A percentile compares a stretch with the other conserved stretches of the same genome.
phyloP scores from a whole-genome alignment of 2,329 filamentous ascomycete genomes.

The Aspergillus jensenii region DNA sequence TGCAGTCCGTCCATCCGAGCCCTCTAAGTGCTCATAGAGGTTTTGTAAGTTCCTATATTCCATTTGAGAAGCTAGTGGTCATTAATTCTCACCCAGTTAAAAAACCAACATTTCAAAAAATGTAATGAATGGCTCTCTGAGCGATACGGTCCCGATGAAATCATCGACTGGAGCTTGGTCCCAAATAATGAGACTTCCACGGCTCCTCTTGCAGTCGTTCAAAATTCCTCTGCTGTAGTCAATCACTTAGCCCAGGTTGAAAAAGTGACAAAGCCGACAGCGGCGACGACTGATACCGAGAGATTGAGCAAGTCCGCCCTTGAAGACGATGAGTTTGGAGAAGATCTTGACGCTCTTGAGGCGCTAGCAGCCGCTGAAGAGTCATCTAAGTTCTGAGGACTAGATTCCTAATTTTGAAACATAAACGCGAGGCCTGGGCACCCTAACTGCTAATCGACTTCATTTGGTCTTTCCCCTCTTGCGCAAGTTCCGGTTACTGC shows the following conservation, averaged over 20 bases:
- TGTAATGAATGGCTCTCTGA: conserved; percentile 67
- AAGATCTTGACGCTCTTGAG: conserved; percentile 44
- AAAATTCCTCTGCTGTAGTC: conserved; percentile 21
- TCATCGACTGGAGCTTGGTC: conserved; percentile 80
- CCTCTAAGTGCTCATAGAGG: conserved; percentile 82
- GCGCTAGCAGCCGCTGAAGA: conserved; percentile 35
- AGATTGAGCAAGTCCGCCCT: conserved; percentile 13
- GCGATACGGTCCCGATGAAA: conserved; percentile 75
- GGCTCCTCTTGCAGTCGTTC: conserved; percentile 13
- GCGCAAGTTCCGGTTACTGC: background rate
- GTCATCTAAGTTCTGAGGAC: background rate
- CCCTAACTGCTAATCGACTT: background rate
- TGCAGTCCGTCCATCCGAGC: conserved; percentile 87
- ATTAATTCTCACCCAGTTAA: conserved; percentile 31
- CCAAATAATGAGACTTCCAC: conserved; percentile 19
- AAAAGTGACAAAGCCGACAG: conserved; percentile 5
- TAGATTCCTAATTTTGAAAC: background rate
- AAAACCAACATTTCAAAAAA: conserved; percentile 48
- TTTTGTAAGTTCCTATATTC: conserved; percentile 57
- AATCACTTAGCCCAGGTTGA: conserved; percentile 22
- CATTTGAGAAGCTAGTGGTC: background rate
- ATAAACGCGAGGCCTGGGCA: background rate
- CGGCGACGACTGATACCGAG: conserved; percentile 14
- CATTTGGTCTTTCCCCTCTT: background rate
- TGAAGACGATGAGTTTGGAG: conserved; percentile 39